phyloP scores from a whole-genome alignment of 2,329 filamentous ascomycete genomes.

The Ramularia endophylla region DNA sequence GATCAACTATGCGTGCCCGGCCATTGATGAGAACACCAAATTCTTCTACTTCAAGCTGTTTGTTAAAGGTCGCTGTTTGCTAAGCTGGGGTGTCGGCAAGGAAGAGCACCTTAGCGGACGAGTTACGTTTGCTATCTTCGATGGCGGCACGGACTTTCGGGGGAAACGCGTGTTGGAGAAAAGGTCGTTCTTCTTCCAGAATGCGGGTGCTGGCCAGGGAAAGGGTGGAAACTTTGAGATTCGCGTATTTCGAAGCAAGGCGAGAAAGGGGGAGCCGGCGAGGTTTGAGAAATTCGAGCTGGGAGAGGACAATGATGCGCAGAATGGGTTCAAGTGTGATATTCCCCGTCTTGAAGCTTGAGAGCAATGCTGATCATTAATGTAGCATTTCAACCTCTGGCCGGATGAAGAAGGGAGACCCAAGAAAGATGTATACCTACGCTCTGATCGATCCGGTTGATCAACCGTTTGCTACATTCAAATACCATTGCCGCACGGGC shows the following conservation, averaged over 20 bases:
- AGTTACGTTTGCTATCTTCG: slow-evolving; percentile 40
- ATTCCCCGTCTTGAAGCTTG: background rate
- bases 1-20: slow-evolving; percentile 35
- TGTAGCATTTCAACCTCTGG: slow-evolving; percentile 29
- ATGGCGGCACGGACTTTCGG: slow-evolving; percentile 26
- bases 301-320: background rate
- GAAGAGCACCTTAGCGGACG: slow-evolving; percentile 40
- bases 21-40: slow-evolving; percentile 3
- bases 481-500: slow-evolving; percentile 25
- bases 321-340: slow-evolving; percentile 1
- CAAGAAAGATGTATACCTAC: slow-evolving; percentile 44
- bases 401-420: slow-evolving; percentile 32
- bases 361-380: background rate
- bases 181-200: slow-evolving; percentile 36
- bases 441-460: slow-evolving; percentile 45
- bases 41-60: slow-evolving; percentile 44
- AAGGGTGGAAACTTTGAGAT: slow-evolving; percentile 36
- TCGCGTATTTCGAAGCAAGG: slow-evolving; percentile 36
- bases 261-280: slow-evolving; percentile 33
- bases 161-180: slow-evolving; percentile 35
- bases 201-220: slow-evolving; percentile 9
- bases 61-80: slow-evolving; percentile 33
- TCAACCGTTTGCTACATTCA: slow-evolving; percentile 43
- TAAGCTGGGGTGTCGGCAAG: slow-evolving; percentile 41
- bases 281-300: slow-evolving; percentile 17